Evolutionary conservation across 805 yeast genomes (phyloP), one percentile per base, ranked within the genome.

Genomic region (Wickerhamomyces silvicola): DNA sequence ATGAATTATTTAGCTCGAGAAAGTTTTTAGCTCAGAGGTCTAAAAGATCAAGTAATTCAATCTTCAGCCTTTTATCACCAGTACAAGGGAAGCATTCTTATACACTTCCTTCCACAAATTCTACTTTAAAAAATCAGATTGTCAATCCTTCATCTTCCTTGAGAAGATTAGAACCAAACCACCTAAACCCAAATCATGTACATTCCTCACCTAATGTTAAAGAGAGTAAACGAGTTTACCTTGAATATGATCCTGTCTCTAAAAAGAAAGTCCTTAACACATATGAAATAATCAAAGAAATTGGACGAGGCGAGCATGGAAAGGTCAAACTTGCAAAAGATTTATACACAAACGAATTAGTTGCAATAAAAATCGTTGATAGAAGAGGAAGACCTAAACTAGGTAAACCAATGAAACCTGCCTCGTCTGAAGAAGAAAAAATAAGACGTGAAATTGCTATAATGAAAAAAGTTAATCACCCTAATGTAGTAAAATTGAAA

Each of bases 221-320:
- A 50, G 97, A 90, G 54, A 88, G 96, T 1, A 78, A 72, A 37
- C 72, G 72, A 37, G 84, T 92, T 11, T 73, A 70, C 22, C 70
- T 90, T 23, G 95, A 88, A 45, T 87, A 85, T 59, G 95, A 92
- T 56, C 97, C 97, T 0, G 71, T 81, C 5, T 76, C 81, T 1
- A 78, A 81, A 39, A 73, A 92, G 31, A 83, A 88, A 52, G 76
- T 81, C 22, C 66, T 92, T 39, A 92, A 92, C 59, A 78, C 94
- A 0, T 92, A 88, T 54, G 98, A 92, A 57, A 83, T 92, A 22
- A 59, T 87, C 19, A 68, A 72, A 17, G 97, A 88, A 59, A 66
- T 92, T 18, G 98, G 98, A 9, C 69, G 83, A 22, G 98, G 98
- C n/a, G 95, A 88, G 56, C 97, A 90, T 59, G 97, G 98, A n/a